Percentiles rank a stretch among this genome's conserved stretches.
Conservation (phyloP, 192 early-diverging fungal genomes). For the Coemansia biformis region DNA sequence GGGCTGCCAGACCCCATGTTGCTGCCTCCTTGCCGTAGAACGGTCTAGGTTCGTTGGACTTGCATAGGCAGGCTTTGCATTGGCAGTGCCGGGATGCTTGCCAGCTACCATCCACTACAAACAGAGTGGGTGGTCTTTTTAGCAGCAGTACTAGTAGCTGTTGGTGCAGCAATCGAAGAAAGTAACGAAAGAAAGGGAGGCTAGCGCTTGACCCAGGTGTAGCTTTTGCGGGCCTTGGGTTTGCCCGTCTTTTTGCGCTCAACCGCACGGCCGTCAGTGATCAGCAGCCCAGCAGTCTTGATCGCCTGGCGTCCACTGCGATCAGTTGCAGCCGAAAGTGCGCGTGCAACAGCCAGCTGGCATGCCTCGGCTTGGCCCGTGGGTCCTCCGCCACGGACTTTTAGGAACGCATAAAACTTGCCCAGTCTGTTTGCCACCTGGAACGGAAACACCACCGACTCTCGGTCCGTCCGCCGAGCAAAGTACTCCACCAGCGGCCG, state of each 20-base stretch:
- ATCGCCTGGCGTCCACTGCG: slow-evolving; percentile 55
- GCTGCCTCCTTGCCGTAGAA: too few relatives aligned
- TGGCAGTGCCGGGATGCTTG: too few relatives aligned
- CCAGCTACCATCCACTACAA: too few relatives aligned
- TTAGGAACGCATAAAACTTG: slow-evolving; percentile 79
- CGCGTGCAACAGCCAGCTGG: slow-evolving; percentile 72
- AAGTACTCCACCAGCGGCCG: slow-evolving; percentile 71
- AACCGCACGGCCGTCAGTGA: slow-evolving; percentile 67
- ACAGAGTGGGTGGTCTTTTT: too few relatives aligned
- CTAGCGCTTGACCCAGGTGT: slow-evolving; percentile 72
- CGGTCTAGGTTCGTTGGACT: too few relatives aligned
- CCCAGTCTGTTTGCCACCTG: slow-evolving; percentile 60
- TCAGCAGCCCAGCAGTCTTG: slow-evolving; percentile 55
- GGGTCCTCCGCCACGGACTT: slow-evolving; percentile 74
- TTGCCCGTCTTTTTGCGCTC: slow-evolving; percentile 97
- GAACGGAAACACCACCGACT: slow-evolving; percentile 70
- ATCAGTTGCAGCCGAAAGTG: slow-evolving; percentile 57
- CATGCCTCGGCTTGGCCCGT: slow-evolving; percentile 85
- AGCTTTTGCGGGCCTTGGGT: slow-evolving; percentile 86
- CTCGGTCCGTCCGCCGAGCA: slow-evolving; percentile 56
- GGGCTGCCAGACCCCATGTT: too few relatives aligned
- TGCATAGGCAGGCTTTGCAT: too few relatives aligned
- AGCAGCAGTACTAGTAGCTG: too few relatives aligned
- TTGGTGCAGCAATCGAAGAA: too few relatives aligned
- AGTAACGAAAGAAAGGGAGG: slow-evolving; percentile 1